Evolutionary conservation across 257 asterid genomes (phyloP), one percentile per base, ranked within the genome.

Genomic region (Fraxinus quadrangulata): DNA sequence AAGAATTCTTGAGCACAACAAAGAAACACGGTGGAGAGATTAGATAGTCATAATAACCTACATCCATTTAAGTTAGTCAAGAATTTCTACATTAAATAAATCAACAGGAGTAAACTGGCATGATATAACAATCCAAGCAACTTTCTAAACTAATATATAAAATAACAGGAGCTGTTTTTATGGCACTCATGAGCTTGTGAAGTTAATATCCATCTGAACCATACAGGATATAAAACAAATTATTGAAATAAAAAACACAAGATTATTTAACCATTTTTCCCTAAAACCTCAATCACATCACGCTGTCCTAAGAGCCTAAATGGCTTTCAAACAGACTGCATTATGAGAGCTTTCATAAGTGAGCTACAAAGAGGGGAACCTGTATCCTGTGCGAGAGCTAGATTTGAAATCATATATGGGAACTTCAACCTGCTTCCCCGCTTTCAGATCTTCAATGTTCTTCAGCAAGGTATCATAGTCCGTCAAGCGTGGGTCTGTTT

Each of bases 351-450:
- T 75, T 74, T 11, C 28, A 31, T 23, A 59, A 39, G 76, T 72
- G 66, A 82, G 67, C n/a, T 14, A 47, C 34, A 26, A 63, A 63
- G 17, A 59, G 14, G 80, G 26, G 73, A 45, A 96, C 99, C 99
- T 93, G 91, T 87, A 92, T 83, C 99, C 99, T 16, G 88, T 84
- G 72, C 97, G 97, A 19, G 97, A 89, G 82, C 99, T 96, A 87
- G 97, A 87, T 85, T 96, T 96, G 89, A 93, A 96, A 85, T 96
- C 99, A 80, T 96, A 96, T 82, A 96, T 80, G n/a, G 99, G 99
- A 83, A 93, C 90, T 69, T 90, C 94, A 81, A 79, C 92, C 54
- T 75, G 88, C 78, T 88, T 92, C 74, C 97, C 98, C 11, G 80
- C 90, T 88, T 85, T 93, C 75, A 96, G 87, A 79, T 93, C 99